phyloP scores from a whole-genome alignment of 306 rosid species.

The Vigna hirtella region DNA sequence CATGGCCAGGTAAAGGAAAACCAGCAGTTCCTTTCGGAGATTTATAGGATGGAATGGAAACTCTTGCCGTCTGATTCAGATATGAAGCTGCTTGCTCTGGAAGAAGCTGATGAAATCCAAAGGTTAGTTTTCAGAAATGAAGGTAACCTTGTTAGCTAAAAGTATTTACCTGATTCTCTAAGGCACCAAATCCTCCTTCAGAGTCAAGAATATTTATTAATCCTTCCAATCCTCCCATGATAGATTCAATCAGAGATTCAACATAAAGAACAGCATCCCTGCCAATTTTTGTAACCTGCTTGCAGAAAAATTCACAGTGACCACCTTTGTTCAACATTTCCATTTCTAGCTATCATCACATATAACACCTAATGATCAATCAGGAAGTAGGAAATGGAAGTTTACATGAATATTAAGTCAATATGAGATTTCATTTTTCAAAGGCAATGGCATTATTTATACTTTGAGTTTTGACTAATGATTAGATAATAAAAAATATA shows the following conservation, averaged over 20 bases:
- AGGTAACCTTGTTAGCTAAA: constrained; percentile 35
- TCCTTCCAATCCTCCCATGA: constrained; percentile 99
- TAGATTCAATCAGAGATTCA: constrained; percentile 96
- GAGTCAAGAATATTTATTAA: constrained; percentile 95
- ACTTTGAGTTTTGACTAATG: constrained; percentile 8
- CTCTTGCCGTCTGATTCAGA: constrained; percentile 85
- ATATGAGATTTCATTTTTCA: constrained; percentile 35
- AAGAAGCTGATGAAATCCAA: constrained; percentile 76
- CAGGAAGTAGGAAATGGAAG: constrained; percentile 30
- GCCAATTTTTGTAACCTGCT: constrained; percentile 95
- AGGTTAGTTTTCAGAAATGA: constrained; percentile 50
- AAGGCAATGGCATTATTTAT: constrained; percentile 28
- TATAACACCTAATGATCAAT: constrained; percentile 24
- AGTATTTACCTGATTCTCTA: constrained; percentile 84
- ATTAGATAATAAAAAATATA: constrained; percentile 13
- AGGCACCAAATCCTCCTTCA: constrained; percentile 99
- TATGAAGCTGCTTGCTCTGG: constrained; percentile 96
- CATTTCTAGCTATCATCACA: constrained; percentile 30
- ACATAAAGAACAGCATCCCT: constrained; percentile 98
- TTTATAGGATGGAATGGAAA: constrained; percentile 71
- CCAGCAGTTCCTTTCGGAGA: constrained; percentile 85
- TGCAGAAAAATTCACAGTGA: constrained; percentile 47
- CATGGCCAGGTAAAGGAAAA: constrained; percentile 92
- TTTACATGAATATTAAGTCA: constrained; percentile 30
- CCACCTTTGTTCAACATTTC: constrained; percentile 38